phyloP scores from a whole-genome alignment of 306 rosid species.

The Aeschynomene evenia region DNA sequence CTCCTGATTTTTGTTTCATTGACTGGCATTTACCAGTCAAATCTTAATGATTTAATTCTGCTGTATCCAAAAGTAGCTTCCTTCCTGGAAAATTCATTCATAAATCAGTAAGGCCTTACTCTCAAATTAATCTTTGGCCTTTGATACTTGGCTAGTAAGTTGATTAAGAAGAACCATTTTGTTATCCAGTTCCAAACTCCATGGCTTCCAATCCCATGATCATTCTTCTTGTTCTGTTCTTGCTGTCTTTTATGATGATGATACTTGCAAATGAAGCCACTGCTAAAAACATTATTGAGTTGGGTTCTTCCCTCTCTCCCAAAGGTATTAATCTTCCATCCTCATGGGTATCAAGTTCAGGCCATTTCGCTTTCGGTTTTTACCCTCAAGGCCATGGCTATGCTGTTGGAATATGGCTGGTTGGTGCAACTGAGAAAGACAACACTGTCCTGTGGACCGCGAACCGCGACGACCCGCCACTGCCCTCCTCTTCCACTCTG shows the following conservation, averaged over 20 bases:
- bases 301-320: slow-evolving; percentile 25
- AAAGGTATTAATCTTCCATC: not conserved
- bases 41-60: no score
- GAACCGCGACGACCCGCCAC: slow-evolving; percentile 1
- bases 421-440: not conserved
- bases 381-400: slow-evolving; percentile 26
- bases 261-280: not conserved
- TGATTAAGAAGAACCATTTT: not conserved
- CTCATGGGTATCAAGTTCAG: slow-evolving; percentile 38
- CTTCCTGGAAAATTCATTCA: no score
- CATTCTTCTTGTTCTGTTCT: not conserved
- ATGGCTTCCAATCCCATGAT: slow-evolving; percentile 30
- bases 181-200: not conserved
- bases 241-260: not conserved
- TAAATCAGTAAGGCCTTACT: not conserved
- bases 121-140: not conserved
- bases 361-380: slow-evolving; percentile 44
- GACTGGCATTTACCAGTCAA: no score
- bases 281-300: not conserved
- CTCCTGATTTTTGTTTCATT: no score
- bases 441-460: slow-evolving; percentile 40
- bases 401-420: slow-evolving; percentile 39
- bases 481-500: slow-evolving; percentile 10
- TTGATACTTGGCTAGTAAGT: not conserved
- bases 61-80: no score